A percentile compares a stretch with the other conserved stretches of the same genome.
Evolutionary conservation across 768 basidiomycete species (phyloP).

Genomic region (Arthromyces matolae): DNA sequence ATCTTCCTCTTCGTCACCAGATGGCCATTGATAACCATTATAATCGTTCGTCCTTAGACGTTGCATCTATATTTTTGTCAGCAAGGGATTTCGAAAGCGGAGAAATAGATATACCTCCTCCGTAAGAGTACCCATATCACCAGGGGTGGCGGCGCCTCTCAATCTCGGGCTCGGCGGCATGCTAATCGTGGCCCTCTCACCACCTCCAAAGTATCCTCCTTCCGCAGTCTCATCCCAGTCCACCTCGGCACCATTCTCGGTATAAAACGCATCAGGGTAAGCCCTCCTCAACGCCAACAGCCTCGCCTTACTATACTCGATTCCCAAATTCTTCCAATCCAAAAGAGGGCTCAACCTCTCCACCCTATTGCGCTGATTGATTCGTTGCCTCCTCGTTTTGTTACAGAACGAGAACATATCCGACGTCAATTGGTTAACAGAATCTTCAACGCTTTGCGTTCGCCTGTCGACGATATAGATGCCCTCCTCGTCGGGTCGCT

Average conservation of each 20-base stretch:
- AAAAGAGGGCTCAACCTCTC: conserved; percentile 90
- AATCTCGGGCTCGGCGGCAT: conserved; percentile 87
- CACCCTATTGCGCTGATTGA: conserved; percentile 98
- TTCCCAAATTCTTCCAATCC: conserved; percentile 97
- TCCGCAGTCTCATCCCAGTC: conserved; percentile 33
- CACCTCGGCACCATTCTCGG: conserved; percentile 34
- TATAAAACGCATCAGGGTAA: conserved; percentile 91
- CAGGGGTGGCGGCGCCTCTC: conserved; percentile 86
- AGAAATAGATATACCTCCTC: conserved; percentile 55
- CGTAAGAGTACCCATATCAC: conserved; percentile 87
- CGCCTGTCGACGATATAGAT: conserved; percentile 96
- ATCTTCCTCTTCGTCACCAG: conserved; percentile 81
- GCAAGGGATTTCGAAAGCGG: background rate
- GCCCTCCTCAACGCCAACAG: conserved; percentile 89
- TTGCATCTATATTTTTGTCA: conserved; percentile 65
- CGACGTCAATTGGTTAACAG: conserved; percentile 78
- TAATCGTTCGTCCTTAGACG: conserved; percentile 83
- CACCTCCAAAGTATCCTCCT: conserved; percentile 39
- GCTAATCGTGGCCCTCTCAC: conserved; percentile 65
- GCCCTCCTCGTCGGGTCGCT: conserved; percentile 90
- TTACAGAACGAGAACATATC: conserved; percentile 71
- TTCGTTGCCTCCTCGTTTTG: conserved; percentile 92
- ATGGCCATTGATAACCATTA: conserved; percentile 62
- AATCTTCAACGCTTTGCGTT: conserved; percentile 85
- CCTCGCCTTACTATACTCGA: conserved; percentile 95